A percentile compares a stretch with the other conserved stretches of the same genome.
These are phyloP conservation scores for Cydonia oblonga DNA, from an alignment of 331 rosid species.

Conservation along the genomic window DNA sequence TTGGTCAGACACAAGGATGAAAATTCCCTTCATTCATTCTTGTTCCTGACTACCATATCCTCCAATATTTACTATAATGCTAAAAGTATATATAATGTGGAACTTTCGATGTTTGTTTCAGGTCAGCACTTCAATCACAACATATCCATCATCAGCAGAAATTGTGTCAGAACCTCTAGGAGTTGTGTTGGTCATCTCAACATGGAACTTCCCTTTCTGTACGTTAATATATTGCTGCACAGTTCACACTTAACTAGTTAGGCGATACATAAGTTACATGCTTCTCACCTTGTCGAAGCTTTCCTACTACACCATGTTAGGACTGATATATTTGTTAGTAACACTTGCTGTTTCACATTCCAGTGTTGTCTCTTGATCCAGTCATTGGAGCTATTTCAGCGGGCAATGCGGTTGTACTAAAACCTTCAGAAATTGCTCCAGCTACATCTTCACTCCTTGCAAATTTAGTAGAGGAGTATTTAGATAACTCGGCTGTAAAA, in stretches of 20 bases:
- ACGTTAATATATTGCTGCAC: constrained; percentile 16
- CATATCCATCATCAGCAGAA: constrained; percentile 76
- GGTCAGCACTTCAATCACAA: constrained; percentile 59
- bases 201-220: constrained; percentile 88
- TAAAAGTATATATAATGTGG: too few relatives aligned
- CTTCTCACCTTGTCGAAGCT: background rate
- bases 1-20: background rate
- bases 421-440: constrained; percentile 75
- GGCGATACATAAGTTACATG: background rate
- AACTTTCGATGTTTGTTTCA: constrained; percentile 10
- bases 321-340: background rate
- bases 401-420: constrained; percentile 63
- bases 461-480: constrained; percentile 31
- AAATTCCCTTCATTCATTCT: background rate
- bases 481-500: constrained; percentile 53
- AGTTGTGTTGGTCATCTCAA: constrained; percentile 77
- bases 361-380: constrained; percentile 74
- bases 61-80: background rate
- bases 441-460: constrained; percentile 51
- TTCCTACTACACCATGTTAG: background rate
- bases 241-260: too few relatives aligned
- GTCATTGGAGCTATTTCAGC: constrained; percentile 82
- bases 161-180: constrained; percentile 78
- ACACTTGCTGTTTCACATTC: constrained; percentile 8
- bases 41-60: background rate